Evolutionary conservation across 768 basidiomycete genomes (phyloP).

Genomic region (Podaxis rugospora): DNA sequence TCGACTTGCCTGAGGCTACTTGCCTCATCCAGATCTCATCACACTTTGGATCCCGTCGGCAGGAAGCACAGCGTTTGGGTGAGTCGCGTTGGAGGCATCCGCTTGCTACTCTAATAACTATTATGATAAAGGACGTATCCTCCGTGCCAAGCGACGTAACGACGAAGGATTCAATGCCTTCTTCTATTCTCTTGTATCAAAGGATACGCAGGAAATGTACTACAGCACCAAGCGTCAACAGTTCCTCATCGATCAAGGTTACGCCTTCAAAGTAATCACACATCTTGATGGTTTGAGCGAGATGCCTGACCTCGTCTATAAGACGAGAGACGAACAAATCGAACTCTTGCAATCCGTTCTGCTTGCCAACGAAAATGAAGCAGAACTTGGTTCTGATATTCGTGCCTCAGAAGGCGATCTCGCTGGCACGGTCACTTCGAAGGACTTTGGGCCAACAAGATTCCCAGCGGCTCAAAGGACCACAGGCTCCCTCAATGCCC

Average conservation of each 20-base stretch:
- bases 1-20: constrained; percentile 97
- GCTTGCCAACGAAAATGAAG: constrained; percentile 85
- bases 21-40: constrained; percentile 99
- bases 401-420: constrained; percentile 81
- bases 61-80: constrained; percentile 97
- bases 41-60: constrained; percentile 96
- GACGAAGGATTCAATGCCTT: constrained; percentile 99
- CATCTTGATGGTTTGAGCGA: constrained; percentile 90
- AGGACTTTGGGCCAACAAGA: constrained; percentile 77
- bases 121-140: constrained; percentile 69
- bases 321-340: constrained; percentile 88
- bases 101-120: constrained; percentile 10
- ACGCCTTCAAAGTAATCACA: constrained; percentile 99
- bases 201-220: constrained; percentile 99
- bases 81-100: constrained; percentile 17
- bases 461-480: constrained; percentile 72
- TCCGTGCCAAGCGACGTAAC: constrained; percentile 95
- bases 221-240: constrained; percentile 99
- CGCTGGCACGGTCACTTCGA: constrained; percentile 81
- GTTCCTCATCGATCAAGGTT: constrained; percentile 98
- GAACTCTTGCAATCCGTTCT: constrained; percentile 93
- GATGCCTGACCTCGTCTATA: constrained; percentile 87
- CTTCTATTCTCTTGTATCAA: constrained; percentile 98
- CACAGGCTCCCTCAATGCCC: constrained; percentile 74
- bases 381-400: constrained; percentile 83